These are phyloP conservation scores for Fraxinus floribunda DNA, from an alignment of 305 asterid genomes.

Conservation along the genomic window DNA sequence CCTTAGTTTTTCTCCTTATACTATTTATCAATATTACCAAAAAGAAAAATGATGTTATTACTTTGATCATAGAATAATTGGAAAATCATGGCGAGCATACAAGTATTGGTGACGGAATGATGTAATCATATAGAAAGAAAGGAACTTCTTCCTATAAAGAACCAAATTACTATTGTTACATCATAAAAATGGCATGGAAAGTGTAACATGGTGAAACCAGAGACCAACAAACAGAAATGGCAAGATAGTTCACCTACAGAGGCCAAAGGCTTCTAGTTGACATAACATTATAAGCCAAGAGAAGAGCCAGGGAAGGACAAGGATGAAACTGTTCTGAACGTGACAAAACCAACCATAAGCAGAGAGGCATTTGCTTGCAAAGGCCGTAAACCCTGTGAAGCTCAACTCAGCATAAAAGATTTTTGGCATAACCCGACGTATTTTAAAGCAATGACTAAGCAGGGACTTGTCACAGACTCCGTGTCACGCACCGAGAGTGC, in stretches of 20 bases:
- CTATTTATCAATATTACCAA: background rate
- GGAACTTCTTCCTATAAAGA: background rate
- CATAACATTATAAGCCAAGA: background rate
- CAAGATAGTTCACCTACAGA: background rate
- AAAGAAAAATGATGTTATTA: background rate
- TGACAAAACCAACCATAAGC: background rate
- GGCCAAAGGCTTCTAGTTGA: background rate
- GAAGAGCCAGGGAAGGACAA: background rate
- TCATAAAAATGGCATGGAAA: background rate
- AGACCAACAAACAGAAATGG: background rate
- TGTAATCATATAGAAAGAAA: background rate
- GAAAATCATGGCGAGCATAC: background rate
- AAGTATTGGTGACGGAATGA: background rate
- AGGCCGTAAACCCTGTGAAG: background rate
- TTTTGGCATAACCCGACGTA: background rate
- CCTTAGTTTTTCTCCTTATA: constrained; percentile 12
- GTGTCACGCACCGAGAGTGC: background rate
- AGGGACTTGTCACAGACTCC: background rate
- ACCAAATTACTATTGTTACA: background rate
- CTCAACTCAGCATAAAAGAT: background rate
- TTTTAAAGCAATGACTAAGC: background rate
- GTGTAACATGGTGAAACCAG: background rate
- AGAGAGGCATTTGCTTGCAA: background rate
- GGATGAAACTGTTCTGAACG: background rate
- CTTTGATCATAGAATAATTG: background rate